These are phyloP conservation scores for Epichloe baconii DNA, from an alignment of 2,329 filamentous ascomycete species.

Conservation along the genomic window DNA sequence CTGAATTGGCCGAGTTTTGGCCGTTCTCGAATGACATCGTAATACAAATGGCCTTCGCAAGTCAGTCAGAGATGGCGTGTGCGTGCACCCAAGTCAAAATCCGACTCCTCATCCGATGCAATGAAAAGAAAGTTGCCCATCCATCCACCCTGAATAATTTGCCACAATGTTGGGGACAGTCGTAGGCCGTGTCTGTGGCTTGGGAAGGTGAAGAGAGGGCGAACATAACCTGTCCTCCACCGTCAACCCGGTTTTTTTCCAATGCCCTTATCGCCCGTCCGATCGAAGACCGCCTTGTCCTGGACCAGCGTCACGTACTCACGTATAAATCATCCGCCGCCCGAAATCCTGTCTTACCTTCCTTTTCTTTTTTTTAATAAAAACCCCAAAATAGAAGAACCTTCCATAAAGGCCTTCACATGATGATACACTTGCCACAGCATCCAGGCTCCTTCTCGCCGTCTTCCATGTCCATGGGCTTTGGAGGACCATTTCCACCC, in stretches of 20 bases:
- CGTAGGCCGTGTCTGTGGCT: constrained; percentile 3
- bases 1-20: constrained; percentile 1
- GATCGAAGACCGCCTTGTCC: not conserved
- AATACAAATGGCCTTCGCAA: constrained; percentile 3
- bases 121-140: constrained; percentile 16
- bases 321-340: not conserved
- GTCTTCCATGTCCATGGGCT: constrained; percentile 71
- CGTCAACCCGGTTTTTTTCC: not conserved
- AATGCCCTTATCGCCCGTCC: constrained; percentile 1
- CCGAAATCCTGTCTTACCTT: not conserved
- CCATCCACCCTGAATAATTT: constrained; percentile 5
- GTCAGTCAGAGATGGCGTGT: constrained; percentile 5
- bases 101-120: constrained; percentile 28
- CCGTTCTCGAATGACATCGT: constrained; percentile 4
- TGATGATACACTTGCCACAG: constrained; percentile 76
- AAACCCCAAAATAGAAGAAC: not conserved
- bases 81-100: constrained; percentile 20
- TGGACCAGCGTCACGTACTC: not conserved
- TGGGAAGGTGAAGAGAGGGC: not conserved
- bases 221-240: not conserved
- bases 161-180: constrained; percentile 2
- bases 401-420: constrained; percentile 42
- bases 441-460: constrained; percentile 59
- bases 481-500: constrained; percentile 45
- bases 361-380: not conserved